Conservation (phyloP, 768 basidiomycete genomes). For the Leccinum boreale region DNA sequence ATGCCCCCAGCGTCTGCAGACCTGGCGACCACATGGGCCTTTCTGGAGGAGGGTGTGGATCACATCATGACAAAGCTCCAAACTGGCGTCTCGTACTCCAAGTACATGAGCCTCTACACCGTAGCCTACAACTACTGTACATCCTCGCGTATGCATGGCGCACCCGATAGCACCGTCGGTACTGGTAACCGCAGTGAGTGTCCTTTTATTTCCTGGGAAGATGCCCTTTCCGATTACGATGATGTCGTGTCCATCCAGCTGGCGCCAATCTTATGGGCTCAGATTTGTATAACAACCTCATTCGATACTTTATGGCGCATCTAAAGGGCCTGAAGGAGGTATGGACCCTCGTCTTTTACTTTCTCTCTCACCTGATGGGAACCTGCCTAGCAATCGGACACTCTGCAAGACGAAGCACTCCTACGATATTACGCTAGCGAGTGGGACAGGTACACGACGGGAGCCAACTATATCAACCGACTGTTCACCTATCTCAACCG, state of each 20-base stretch:
- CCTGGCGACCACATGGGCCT: conserved; percentile 82
- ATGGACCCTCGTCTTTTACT: conserved; percentile 28
- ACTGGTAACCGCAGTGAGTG: conserved; percentile 56
- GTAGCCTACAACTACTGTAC: conserved; percentile 99
- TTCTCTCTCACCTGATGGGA: conserved; percentile 13
- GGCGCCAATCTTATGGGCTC: conserved; percentile 97
- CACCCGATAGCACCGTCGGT: conserved; percentile 33
- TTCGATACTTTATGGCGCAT: conserved; percentile 85
- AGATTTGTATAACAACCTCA: conserved; percentile 94
- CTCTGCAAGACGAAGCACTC: conserved; percentile 81
- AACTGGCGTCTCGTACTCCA: conserved; percentile 85
- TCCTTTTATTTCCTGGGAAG: conserved; percentile 13
- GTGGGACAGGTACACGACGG: conserved; percentile 96
- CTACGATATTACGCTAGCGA: conserved; percentile 88
- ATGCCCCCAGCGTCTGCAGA: conserved; percentile 72
- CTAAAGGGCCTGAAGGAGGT: conserved; percentile 65
- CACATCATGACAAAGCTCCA: conserved; percentile 92
- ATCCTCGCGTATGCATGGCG: conserved; percentile 71
- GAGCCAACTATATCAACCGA: conserved; percentile 96
- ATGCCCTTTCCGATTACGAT: conserved; percentile 22
- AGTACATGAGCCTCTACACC: conserved; percentile 86
- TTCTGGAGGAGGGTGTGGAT: conserved; percentile 82
- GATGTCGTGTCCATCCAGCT: conserved; percentile 40
- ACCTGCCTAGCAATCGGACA: conserved; percentile 61
- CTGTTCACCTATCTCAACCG: conserved; percentile 98